Base-by-base conservation (phyloP, 257 asterid genomes). In the Solanum arcanum region DNA sequence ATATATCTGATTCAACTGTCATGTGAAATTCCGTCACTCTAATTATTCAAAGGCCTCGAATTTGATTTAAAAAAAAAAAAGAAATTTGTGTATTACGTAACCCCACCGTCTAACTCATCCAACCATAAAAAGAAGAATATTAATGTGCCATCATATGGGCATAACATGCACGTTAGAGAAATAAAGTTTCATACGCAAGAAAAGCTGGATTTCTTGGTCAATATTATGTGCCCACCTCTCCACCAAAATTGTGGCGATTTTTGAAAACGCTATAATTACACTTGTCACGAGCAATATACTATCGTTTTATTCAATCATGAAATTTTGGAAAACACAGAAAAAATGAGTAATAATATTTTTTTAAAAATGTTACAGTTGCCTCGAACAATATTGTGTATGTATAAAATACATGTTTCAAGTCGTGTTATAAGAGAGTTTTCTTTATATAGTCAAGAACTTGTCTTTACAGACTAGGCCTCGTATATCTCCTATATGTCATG, bases 121-220 rank as follows among this genome's bases (percentile, higher is more conserved):
- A 44, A n/a, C 62, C 39, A 77, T n/a, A 27, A 78, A 78, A 78
- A 78, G 84, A 27, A 80, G 84, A 78, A 78, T 15, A 47, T 37
- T 68, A 66, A 69, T 27, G 84, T 78, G 84, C 42, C 66, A 27
- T 27, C 64, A 27, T 78, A 44, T 46, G 84, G 37, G 39, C 62
- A 77, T 77, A 62, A 7, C 39, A 77, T 77, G 41, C 37, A 47
- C 18, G 68, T 27, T 49, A 29, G 68, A 80, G 68, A 47, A 39
- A 23, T 76, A 76, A 80, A 80, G 42, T 60, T 78, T 76, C 81
- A 74, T 21, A 21, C 76, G 10, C 42, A 74, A 70, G 44, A 18
- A 56, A 56, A 18, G 64, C 10, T 52, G 64, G 64, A 56, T 2
- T 56, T 56, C n/a, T 56, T 56, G 64, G 64, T 56, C n/a, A 56